Conservation (phyloP, 2,329 filamentous ascomycete genomes). For the Aureobasidium sp. region DNA sequence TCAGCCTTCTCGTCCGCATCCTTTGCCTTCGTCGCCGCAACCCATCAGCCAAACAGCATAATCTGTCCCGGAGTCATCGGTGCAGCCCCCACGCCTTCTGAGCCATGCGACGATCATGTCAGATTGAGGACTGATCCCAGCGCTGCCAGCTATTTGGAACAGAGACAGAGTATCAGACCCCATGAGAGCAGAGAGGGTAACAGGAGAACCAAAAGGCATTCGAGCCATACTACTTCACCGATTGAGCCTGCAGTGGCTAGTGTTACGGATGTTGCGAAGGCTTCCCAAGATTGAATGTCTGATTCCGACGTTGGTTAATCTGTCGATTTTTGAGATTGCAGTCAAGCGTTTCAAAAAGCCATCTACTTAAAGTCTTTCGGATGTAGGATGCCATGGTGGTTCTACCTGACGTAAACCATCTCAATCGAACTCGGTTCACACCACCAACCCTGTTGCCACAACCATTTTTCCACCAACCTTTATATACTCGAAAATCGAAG, state of each 20-base stretch:
- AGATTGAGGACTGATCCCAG: not conserved
- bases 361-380: no score
- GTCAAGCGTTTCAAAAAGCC: no score
- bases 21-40: not conserved
- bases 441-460: no score
- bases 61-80: constrained; percentile 2
- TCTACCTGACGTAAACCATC: no score
- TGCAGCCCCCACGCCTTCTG: not conserved
- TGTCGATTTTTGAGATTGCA: not conserved
- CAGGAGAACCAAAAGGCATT: not conserved
- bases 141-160: not conserved
- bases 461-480: no score
- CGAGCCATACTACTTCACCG: not conserved
- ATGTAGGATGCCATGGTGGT: no score
- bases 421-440: no score
- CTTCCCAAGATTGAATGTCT: not conserved
- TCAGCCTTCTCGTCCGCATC: constrained; percentile 5
- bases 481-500: no score
- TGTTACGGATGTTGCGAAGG: not conserved
- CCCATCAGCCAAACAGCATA: not conserved
- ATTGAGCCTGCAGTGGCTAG: not conserved
- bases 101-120: not conserved
- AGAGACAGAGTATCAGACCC: constrained; percentile 7
- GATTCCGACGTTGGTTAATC: no score
- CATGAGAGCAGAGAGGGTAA: not conserved